Evolutionary conservation across 2,329 filamentous ascomycete genomes (phyloP).

Genomic region (Aspergillus udagawae): DNA sequence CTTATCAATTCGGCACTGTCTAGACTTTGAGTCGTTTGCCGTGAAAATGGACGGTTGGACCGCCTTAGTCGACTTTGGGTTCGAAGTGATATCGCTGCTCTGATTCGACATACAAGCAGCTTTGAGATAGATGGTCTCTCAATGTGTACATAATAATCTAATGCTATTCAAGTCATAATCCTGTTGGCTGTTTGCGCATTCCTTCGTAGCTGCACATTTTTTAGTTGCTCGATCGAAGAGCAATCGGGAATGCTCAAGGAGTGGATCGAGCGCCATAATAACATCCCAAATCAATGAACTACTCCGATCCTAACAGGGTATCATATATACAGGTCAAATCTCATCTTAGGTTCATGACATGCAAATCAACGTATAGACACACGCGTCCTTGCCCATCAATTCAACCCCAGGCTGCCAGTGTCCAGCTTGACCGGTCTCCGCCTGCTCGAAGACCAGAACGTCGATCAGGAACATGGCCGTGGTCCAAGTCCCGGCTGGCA

Average conservation of each 20-base stretch:
- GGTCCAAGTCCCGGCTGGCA: conserved; percentile 42
- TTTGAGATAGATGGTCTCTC: background rate
- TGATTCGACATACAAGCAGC: background rate
- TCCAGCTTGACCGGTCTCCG: conserved; percentile 48
- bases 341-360: background rate
- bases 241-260: background rate
- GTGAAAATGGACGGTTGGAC: background rate
- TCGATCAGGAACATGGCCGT: conserved; percentile 33
- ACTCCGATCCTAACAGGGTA: background rate
- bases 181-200: background rate
- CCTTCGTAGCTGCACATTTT: background rate
- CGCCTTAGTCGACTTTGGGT: background rate
- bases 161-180: background rate
- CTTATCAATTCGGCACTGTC: conserved; percentile 42
- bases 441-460: conserved; percentile 36
- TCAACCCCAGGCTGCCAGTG: conserved; percentile 45
- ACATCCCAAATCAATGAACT: background rate
- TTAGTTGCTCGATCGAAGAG: too few relatives aligned
- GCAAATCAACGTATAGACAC: background rate
- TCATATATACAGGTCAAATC: background rate
- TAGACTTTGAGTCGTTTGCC: conserved; percentile 9
- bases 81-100: background rate
- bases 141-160: background rate
- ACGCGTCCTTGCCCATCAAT: background rate
- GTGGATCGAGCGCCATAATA: background rate